Evolutionary conservation across 805 yeast species (phyloP).

Genomic region (Candida orba): DNA sequence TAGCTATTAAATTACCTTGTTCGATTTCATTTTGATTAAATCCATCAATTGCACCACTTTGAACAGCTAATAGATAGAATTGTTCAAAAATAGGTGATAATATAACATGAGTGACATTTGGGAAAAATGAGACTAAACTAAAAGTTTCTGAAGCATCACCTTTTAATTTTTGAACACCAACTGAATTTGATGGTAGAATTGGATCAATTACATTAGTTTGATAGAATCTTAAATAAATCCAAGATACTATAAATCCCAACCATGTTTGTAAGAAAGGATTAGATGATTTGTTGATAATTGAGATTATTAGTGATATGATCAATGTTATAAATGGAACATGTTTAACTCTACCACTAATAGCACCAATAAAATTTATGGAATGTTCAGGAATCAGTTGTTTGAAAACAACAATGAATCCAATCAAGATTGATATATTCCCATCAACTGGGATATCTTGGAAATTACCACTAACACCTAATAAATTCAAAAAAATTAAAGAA

Average conservation of each 20-base stretch:
- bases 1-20: constrained; percentile 65
- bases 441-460: constrained; percentile 37
- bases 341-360: constrained; percentile 49
- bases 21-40: constrained; percentile 67
- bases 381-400: constrained; percentile 63
- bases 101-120: constrained; percentile 46
- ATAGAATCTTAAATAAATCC: constrained; percentile 73
- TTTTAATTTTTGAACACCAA: constrained; percentile 31
- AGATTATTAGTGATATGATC: constrained; percentile 21
- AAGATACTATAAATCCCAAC: constrained; percentile 57
- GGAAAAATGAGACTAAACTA: constrained; percentile 79
- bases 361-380: constrained; percentile 41
- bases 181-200: constrained; percentile 36
- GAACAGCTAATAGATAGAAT: constrained; percentile 31
- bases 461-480: constrained; percentile 18
- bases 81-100: constrained; percentile 45
- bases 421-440: constrained; percentile 47
- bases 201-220: constrained; percentile 53
- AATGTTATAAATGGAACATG: constrained; percentile 49
- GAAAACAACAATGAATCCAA: constrained; percentile 56
- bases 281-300: constrained; percentile 27
- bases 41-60: constrained; percentile 45
- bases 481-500: constrained; percentile 21
- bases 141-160: constrained; percentile 94
- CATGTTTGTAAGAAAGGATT: constrained; percentile 52